These are phyloP conservation scores for Salicornia ramosissima DNA, from an alignment of 148 eudicot genomes.

Conservation along the genomic window DNA sequence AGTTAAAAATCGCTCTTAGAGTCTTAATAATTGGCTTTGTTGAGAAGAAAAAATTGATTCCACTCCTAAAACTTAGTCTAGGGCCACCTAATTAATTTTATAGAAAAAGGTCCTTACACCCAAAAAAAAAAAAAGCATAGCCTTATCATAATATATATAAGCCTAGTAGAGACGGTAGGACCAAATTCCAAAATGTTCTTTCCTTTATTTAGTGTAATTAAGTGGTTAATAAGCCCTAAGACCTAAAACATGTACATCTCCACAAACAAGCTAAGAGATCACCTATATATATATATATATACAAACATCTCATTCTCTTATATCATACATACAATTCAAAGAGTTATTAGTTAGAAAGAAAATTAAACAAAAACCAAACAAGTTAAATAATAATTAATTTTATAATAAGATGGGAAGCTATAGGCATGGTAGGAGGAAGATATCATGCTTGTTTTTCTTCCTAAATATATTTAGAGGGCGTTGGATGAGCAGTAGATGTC, in stretches of 20 bases:
- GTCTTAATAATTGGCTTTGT: conserved; percentile 5
- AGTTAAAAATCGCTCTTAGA: not conserved
- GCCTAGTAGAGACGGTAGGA: conserved; percentile 1
- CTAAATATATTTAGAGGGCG: conserved; percentile 20
- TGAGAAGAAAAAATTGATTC: conserved; percentile 15
- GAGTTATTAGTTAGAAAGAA: not conserved
- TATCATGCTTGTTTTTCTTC: conserved; percentile 28
- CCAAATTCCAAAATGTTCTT: conserved; percentile 11
- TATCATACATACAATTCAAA: not conserved
- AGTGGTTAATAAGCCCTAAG: not conserved
- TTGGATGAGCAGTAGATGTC: conserved; percentile 9
- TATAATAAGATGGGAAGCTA: conserved; percentile 3
- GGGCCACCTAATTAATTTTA: not conserved
- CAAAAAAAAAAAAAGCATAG: not conserved
- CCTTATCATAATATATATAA: not conserved
- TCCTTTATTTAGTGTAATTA: conserved; percentile 1
- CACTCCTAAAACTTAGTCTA: too few species aligned
- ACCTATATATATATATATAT: not conserved
- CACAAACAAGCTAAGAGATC: not conserved
- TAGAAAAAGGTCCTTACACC: conserved; percentile 1
- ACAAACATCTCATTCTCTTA: not conserved
- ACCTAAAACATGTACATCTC: not conserved
- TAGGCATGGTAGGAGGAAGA: conserved; percentile 15
- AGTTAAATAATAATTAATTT: too few species aligned
- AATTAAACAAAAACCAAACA: not conserved